Evolutionary conservation across 2,329 filamentous ascomycete species (phyloP).

Genomic region (Fusarium tanahbumbuense): DNA sequence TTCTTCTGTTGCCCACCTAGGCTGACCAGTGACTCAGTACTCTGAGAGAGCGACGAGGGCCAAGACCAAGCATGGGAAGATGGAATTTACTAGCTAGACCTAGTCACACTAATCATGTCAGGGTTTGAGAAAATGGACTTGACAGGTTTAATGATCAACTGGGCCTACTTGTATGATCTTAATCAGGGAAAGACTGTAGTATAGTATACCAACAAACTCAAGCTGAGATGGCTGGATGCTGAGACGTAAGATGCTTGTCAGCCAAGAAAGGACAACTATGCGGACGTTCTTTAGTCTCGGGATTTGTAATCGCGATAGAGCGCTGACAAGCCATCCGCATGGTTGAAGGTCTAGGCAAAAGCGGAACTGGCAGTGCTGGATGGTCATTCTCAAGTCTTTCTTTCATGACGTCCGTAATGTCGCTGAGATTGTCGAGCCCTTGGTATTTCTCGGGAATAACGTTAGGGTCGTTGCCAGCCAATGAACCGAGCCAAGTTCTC

Average conservation of each 20-base stretch:
- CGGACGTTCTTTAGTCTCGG: background rate
- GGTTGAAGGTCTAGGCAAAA: background rate
- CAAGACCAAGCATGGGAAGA: too few species aligned
- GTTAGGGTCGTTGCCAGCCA: background rate
- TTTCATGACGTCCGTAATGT: background rate
- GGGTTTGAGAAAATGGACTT: too few species aligned
- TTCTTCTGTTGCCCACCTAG: too few species aligned
- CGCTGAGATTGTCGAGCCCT: background rate
- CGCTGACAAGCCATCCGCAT: conserved; percentile 4
- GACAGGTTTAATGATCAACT: too few species aligned
- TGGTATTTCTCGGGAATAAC: background rate
- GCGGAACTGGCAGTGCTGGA: background rate
- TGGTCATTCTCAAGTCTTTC: background rate
- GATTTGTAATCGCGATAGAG: background rate
- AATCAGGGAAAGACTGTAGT: too few species aligned
- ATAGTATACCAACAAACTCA: background rate
- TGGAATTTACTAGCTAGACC: too few species aligned
- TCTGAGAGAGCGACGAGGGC: too few species aligned
- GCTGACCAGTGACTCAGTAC: too few species aligned
- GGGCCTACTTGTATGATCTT: too few species aligned
- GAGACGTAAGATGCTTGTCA: background rate
- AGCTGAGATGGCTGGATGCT: background rate
- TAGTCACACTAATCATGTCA: too few species aligned
- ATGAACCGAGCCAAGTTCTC: background rate
- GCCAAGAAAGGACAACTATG: conserved; percentile 3